Conservation (phyloP, 495 filamentous ascomycete species). For the Penicillium paxilli region DNA sequence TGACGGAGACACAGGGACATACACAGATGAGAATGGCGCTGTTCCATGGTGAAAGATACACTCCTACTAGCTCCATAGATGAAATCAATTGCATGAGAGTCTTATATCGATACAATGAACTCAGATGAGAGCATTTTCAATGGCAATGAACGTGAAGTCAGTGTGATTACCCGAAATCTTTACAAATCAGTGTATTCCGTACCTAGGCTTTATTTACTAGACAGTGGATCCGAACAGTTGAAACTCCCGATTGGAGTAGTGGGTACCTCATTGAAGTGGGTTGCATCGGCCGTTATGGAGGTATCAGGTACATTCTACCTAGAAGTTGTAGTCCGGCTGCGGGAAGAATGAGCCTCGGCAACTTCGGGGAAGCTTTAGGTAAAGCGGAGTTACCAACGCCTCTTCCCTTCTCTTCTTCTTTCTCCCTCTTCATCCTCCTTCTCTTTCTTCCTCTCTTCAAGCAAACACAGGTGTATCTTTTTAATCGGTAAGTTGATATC, state of each 20-base stretch:
- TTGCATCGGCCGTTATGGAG: background rate
- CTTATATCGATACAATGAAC: background rate
- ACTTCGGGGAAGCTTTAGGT: constrained; percentile 21
- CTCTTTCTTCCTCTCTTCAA: background rate
- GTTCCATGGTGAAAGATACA: constrained; percentile 29
- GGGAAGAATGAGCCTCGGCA: constrained; percentile 27
- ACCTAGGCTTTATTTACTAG: constrained; percentile 11
- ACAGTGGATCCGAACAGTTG: background rate
- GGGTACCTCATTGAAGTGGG: background rate
- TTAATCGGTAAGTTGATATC: constrained; percentile 16
- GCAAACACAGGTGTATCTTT: background rate
- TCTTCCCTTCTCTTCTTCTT: background rate
- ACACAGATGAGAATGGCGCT: constrained; percentile 22
- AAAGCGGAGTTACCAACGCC: constrained; percentile 16
- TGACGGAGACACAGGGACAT: constrained; percentile 24
- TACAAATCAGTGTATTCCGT: background rate
- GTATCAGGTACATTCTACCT: constrained; percentile 19
- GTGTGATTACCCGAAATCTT: background rate
- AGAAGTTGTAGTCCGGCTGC: constrained; percentile 8
- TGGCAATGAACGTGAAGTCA: too few species aligned
- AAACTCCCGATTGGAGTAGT: constrained; percentile 1
- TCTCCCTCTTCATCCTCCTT: background rate
- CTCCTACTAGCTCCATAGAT: too few species aligned
- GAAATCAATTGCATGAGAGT: too few species aligned
- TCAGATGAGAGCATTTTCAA: too few species aligned